Percentiles rank a stretch among this genome's conserved stretches.
Conservation (phyloP, 768 basidiomycete species). For the Agrocybe pediades region DNA sequence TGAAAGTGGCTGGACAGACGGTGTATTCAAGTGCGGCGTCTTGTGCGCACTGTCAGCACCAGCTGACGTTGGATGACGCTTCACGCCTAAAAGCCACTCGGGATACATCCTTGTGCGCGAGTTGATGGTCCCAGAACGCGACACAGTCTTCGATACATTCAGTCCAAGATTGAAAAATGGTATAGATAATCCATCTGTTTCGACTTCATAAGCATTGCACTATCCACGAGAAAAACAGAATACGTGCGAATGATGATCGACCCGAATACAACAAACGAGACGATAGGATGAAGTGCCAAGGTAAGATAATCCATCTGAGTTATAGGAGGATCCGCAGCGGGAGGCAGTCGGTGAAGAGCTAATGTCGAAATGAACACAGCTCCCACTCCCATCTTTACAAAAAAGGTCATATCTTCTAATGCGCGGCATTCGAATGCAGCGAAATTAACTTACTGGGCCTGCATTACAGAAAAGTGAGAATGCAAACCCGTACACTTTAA, state of each 20-base stretch:
- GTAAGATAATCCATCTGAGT: conserved; percentile 76
- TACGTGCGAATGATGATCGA: conserved; percentile 81
- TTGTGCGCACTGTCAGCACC: not conserved
- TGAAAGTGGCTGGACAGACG: too few species aligned
- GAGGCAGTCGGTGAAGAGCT: conserved; percentile 63
- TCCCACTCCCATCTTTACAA: conserved; percentile 92
- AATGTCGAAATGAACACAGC: conserved; percentile 87
- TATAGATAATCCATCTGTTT: conserved; percentile 67
- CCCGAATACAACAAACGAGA: conserved; percentile 82
- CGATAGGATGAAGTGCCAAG: conserved; percentile 75
- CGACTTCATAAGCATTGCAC: not conserved
- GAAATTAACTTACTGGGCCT: conserved; percentile 52
- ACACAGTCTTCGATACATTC: conserved; percentile 47
- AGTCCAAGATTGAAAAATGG: conserved; percentile 63
- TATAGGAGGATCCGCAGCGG: conserved; percentile 58
- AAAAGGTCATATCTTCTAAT: too few species aligned
- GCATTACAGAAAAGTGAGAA: conserved; percentile 5
- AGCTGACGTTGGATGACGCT: conserved; percentile 12
- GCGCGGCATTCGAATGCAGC: not conserved
- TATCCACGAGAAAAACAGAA: not conserved
- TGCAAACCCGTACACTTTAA: not conserved
- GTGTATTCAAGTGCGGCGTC: too few species aligned
- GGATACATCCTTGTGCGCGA: conserved; percentile 33
- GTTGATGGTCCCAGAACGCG: conserved; percentile 46
- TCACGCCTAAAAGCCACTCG: conserved; percentile 44